Conservation (phyloP, 768 basidiomycete species). For the Rickenella mellea region DNA sequence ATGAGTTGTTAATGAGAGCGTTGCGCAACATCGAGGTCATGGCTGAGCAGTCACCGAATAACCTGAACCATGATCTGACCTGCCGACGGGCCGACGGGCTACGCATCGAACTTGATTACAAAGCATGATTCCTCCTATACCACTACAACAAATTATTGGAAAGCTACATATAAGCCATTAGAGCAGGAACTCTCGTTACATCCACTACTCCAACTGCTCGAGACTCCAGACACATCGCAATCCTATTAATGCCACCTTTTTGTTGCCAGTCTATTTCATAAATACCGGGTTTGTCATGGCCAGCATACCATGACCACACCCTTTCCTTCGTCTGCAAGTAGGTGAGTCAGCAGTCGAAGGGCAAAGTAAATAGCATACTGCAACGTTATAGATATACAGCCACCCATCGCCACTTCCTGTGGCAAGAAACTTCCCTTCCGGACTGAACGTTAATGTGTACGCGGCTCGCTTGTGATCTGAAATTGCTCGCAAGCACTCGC, state of each 20-base stretch:
- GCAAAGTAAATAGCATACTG: constrained; percentile 32
- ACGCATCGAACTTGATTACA: no score
- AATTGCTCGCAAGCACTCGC: constrained; percentile 65
- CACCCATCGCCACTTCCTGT: constrained; percentile 76
- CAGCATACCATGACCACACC: constrained; percentile 58
- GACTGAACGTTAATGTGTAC: constrained; percentile 69
- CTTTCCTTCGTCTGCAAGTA: constrained; percentile 28
- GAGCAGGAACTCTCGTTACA: constrained; percentile 34
- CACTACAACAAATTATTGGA: no score
- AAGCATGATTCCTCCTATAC: no score
- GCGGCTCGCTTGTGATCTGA: constrained; percentile 62
- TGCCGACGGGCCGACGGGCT: no score
- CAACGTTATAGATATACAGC: constrained; percentile 60
- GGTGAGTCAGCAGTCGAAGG: neutral
- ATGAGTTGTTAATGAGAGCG: no score
- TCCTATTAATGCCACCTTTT: constrained; percentile 41
- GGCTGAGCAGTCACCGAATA: no score
- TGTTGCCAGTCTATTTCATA: constrained; percentile 74
- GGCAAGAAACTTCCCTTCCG: constrained; percentile 60
- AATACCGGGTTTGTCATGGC: constrained; percentile 48
- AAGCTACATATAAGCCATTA: no score
- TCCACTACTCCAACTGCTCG: constrained; percentile 62
- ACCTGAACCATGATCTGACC: no score
- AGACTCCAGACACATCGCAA: constrained; percentile 64
- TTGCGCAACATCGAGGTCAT: no score